Percentiles rank a stretch among this genome's conserved stretches.
Conservation (phyloP, 371 early-diverging fungal genomes). For the Mucor velutinosus region DNA sequence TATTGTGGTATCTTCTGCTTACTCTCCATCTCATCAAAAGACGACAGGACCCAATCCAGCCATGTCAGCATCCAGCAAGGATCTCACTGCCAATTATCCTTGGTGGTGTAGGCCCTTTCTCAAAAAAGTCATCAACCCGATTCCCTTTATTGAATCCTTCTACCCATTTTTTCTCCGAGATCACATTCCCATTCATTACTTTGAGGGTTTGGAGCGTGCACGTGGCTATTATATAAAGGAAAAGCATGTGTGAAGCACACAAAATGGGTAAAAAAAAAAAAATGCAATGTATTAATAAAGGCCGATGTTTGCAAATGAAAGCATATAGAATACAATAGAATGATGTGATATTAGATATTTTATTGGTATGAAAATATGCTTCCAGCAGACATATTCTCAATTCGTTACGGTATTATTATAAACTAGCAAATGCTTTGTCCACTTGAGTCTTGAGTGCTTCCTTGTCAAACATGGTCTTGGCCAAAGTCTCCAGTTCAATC, state of each 20-base stretch:
- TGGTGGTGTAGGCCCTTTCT: constrained; percentile 7
- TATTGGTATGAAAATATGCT: neutral
- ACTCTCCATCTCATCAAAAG: neutral
- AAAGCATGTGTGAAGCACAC: constrained; percentile 6
- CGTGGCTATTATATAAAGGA: constrained; percentile 12
- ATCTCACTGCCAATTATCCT: neutral
- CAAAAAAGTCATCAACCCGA: constrained; percentile 15
- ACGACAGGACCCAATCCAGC: neutral
- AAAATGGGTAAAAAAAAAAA: constrained; percentile 6
- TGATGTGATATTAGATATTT: neutral
- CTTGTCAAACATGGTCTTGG: constrained; percentile 48
- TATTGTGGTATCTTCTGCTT: neutral
- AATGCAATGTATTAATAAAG: neutral
- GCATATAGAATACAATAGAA: neutral
- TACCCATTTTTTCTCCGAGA: constrained; percentile 37
- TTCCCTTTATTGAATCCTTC: constrained; percentile 24
- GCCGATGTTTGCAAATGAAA: neutral
- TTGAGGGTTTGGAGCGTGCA: constrained; percentile 29
- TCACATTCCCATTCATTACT: constrained; percentile 35
- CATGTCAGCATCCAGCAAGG: neutral
- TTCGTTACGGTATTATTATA: constrained; percentile 6
- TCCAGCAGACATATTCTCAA: neutral
- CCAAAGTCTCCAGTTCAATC: constrained; percentile 45
- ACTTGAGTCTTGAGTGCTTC: constrained; percentile 40
- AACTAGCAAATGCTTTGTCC: constrained; percentile 24